A percentile compares a stretch with the other conserved stretches of the same genome.
These are phyloP conservation scores for Avena eriantha DNA, from an alignment of 176 grass and related monocot genomes.

Conservation along the genomic window DNA sequence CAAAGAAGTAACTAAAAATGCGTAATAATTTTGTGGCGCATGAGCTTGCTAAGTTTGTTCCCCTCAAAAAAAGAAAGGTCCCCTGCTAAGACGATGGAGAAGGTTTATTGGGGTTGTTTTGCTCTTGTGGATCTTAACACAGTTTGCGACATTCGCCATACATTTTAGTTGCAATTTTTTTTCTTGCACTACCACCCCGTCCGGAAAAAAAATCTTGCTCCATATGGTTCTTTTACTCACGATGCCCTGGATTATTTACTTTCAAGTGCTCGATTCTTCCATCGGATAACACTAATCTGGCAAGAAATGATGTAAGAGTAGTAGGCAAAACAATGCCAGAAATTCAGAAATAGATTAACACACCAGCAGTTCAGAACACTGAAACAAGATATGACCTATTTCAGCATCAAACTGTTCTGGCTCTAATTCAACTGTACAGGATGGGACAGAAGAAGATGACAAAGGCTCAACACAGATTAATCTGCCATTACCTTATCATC, in stretches of 20 bases:
- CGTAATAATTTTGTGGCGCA: too few species aligned
- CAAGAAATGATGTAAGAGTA: neutral
- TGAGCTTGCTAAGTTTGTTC: too few species aligned
- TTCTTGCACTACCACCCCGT: neutral
- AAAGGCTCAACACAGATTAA: neutral
- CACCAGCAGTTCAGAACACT: neutral
- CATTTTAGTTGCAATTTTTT: neutral
- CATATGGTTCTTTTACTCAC: neutral
- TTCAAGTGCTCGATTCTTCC: neutral
- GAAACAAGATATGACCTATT: neutral
- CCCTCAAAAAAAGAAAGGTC: too few species aligned
- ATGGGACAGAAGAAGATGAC: neutral
- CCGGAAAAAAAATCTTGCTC: neutral
- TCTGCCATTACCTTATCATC: slow-evolving; percentile 32
- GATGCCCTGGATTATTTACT: neutral
- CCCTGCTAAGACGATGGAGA: too few species aligned
- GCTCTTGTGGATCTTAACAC: neutral
- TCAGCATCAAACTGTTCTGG: neutral
- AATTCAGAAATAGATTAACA: neutral
- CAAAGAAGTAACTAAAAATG: too few species aligned
- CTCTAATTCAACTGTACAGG: slow-evolving; percentile 21
- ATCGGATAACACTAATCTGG: neutral
- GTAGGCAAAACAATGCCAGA: neutral
- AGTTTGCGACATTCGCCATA: neutral
- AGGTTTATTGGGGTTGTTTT: too few species aligned